Percentiles rank a stretch among this genome's conserved stretches.
phyloP scores from a whole-genome alignment of 805 yeast genomes.

The Candida oleophila region DNA sequence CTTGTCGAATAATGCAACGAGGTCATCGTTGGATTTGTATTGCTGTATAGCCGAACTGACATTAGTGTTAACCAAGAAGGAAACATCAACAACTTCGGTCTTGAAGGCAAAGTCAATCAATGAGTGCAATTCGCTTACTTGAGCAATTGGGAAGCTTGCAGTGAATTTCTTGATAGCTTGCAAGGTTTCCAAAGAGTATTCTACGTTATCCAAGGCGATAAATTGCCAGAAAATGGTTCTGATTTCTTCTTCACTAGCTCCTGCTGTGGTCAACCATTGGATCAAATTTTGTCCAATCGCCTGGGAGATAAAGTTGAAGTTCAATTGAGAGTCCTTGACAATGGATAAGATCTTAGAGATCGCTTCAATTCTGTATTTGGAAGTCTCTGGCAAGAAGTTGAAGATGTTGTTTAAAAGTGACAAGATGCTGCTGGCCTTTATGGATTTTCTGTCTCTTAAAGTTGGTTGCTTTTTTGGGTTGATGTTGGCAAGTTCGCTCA shows the following conservation, averaged over 20 bases:
- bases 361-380: constrained; percentile 29
- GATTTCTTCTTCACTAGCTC: constrained; percentile 27
- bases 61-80: constrained; percentile 42
- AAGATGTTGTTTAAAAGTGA: constrained; percentile 40
- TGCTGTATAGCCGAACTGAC: constrained; percentile 32
- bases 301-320: constrained; percentile 32
- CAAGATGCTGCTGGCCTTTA: constrained; percentile 40
- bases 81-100: constrained; percentile 33
- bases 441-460: constrained; percentile 44
- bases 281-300: constrained; percentile 37
- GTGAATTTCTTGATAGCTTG: constrained; percentile 37
- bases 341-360: constrained; percentile 32
- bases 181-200: constrained; percentile 29
- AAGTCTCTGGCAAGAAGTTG: constrained; percentile 38
- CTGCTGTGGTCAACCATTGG: constrained; percentile 33
- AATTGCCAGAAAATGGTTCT: constrained; percentile 37
- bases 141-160: constrained; percentile 18
- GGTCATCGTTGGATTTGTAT: constrained; percentile 22
- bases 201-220: constrained; percentile 30
- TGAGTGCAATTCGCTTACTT: constrained; percentile 22
- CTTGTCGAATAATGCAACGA: constrained; percentile 27
- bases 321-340: constrained; percentile 27
- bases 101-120: constrained; percentile 37
- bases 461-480: constrained; percentile 38
- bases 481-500: constrained; percentile 25